phyloP scores from a whole-genome alignment of 768 basidiomycete species.

The Boletus huronensis region DNA sequence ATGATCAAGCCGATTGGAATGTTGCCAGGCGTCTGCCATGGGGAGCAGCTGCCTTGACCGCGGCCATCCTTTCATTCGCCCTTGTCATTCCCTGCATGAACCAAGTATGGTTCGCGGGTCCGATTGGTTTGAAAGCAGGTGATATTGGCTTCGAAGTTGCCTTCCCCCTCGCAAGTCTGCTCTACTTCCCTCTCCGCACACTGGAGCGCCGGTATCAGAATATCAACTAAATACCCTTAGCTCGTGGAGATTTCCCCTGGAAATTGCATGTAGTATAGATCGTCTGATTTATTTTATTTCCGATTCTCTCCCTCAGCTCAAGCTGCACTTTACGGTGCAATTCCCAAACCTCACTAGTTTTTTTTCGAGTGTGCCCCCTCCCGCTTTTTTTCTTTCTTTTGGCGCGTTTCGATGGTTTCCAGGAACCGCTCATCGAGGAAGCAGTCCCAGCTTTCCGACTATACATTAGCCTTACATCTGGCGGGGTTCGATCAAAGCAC shows the following conservation, averaged over 20 bases:
- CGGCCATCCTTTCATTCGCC: slow-evolving; percentile 49
- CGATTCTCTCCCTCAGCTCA: not conserved
- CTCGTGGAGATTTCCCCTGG: not conserved
- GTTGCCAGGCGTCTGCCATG: slow-evolving; percentile 49
- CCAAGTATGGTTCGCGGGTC: slow-evolving; percentile 69
- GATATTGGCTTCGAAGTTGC: slow-evolving; percentile 72
- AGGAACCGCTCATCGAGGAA: slow-evolving; percentile 13
- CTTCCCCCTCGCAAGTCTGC: slow-evolving; percentile 41
- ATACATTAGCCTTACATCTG: not conserved
- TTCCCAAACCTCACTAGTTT: not conserved
- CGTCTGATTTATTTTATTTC: slow-evolving; percentile 8
- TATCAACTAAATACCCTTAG: slow-evolving; percentile 14
- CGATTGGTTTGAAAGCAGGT: slow-evolving; percentile 59
- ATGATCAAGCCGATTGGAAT: slow-evolving; percentile 53
- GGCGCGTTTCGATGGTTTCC: slow-evolving; percentile 20
- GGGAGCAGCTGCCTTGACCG: slow-evolving; percentile 57
- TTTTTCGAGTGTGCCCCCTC: not conserved
- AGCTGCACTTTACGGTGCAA: not conserved
- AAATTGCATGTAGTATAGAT: slow-evolving; percentile 9
- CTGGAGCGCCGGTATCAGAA: slow-evolving; percentile 41
- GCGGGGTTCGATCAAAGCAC: slow-evolving; percentile 5
- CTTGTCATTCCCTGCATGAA: slow-evolving; percentile 65
- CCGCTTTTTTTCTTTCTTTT: not conserved
- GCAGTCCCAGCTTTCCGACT: not conserved
- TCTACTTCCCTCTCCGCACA: slow-evolving; percentile 55